Evolutionary conservation across 495 filamentous ascomycete genomes (phyloP), one percentile per base, ranked within the genome.

Genomic region (Hyaloscypha hepaticicola): DNA sequence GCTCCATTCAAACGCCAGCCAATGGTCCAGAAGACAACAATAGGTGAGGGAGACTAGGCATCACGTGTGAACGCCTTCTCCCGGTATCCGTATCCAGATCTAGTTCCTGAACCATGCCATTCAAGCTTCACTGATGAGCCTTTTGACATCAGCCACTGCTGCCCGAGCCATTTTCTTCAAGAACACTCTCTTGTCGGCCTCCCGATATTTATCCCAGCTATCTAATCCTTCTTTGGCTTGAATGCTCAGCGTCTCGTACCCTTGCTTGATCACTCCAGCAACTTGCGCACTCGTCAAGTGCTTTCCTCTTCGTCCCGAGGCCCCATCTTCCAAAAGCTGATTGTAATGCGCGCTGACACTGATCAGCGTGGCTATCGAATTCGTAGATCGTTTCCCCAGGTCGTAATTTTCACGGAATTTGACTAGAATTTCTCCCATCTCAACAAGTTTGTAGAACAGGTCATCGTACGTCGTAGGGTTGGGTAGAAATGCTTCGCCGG

Each of bases 391-490:
- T 51, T 79, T 80, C 8, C 73, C 74, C 45, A 90, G 72, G 6
- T 73, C 69, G 75, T 93, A 97, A 2, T 82, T 87, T 68, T 90
- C 87, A 24, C 92, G 84, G 76, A 97, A 97, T 75, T 91, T 92
- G 26, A 83, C 77, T 41, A 99, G 81, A 34, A 92, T 83, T 53
- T 96, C 91, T 3, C 93, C 92, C 19, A 86, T 90, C 75, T 99
- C 95, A 55, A 98, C 91, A 16, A 99, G 82, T 77, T 99, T 99
- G 81, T 99, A 99, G 77, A 99, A 96, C 12, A 99, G 82, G 72
- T 98, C 96, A 70, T 99, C 95, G 74, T 97, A 97, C 24, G 90
- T 88, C 41, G 89, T 82, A 24, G 92, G 86, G 61, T 89, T 91
- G 0, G 96, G 96, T n/a, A 98, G 86, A 76, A 98, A 97, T 8